phyloP scores from a whole-genome alignment of 2,329 filamentous ascomycete genomes.

The Neofusicoccum cordaticola region DNA sequence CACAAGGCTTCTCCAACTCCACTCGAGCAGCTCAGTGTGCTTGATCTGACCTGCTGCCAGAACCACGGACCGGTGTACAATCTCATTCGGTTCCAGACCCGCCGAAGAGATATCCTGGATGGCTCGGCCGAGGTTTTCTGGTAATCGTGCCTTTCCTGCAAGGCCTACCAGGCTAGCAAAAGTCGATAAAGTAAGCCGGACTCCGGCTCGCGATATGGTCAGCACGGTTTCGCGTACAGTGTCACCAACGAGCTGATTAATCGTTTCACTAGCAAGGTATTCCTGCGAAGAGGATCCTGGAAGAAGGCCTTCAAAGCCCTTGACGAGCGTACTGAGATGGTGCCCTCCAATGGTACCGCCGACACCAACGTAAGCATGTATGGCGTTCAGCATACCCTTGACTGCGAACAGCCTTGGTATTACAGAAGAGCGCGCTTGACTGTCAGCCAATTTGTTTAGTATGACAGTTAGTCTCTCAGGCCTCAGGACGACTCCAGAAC shows the following conservation, averaged over 20 bases:
- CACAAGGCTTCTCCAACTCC: slow-evolving; percentile 31
- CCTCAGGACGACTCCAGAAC: slow-evolving; percentile 39
- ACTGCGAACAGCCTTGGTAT: slow-evolving; percentile 19
- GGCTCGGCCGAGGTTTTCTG: slow-evolving; percentile 2
- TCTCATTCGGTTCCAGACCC: background rate
- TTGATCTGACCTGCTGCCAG: slow-evolving; percentile 29
- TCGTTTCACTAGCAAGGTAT: slow-evolving; percentile 18
- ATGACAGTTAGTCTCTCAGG: slow-evolving; percentile 32
- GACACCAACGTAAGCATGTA: slow-evolving; percentile 42
- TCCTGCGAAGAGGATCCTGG: background rate
- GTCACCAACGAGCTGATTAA: slow-evolving; percentile 1
- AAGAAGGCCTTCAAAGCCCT: slow-evolving; percentile 28
- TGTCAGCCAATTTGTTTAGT: slow-evolving; percentile 31
- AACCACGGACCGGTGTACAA: slow-evolving; percentile 21
- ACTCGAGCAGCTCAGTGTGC: slow-evolving; percentile 26
- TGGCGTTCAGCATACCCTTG: slow-evolving; percentile 40
- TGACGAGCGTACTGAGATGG: slow-evolving; percentile 39
- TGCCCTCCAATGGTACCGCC: slow-evolving; percentile 35
- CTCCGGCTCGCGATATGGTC: slow-evolving; percentile 22
- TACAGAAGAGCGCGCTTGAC: slow-evolving; percentile 18
- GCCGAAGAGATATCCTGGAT: background rate
- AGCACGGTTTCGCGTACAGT: slow-evolving; percentile 3
- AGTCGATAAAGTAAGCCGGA: slow-evolving; percentile 22
- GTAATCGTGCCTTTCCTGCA: slow-evolving; percentile 23
- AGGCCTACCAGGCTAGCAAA: slow-evolving; percentile 32